A percentile compares a stretch with the other conserved stretches of the same genome.
Evolutionary conservation across 202 grass and related monocot species (phyloP).

Genomic region (Brachypodium distachyon): DNA sequence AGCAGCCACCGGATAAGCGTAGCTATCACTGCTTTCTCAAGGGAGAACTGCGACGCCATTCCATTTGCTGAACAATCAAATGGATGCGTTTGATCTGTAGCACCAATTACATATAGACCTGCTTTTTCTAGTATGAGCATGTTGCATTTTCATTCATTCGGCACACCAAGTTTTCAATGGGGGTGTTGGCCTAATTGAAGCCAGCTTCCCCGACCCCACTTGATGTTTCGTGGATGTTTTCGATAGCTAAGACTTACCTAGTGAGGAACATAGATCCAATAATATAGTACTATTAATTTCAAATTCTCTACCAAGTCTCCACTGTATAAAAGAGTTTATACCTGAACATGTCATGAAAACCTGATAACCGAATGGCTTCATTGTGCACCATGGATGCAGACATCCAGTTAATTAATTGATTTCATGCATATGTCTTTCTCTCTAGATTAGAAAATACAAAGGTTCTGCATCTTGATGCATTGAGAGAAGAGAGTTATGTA

Average conservation of each 20-base stretch:
- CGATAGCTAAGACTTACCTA: background rate
- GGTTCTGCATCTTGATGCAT: too few relatives aligned
- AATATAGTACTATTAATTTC: background rate
- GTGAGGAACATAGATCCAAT: background rate
- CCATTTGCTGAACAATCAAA: background rate
- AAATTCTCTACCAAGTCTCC: background rate
- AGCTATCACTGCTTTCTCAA: constrained; percentile 15
- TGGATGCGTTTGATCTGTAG: background rate
- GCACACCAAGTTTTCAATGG: background rate
- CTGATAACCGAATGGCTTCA: background rate
- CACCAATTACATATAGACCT: background rate
- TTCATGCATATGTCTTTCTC: background rate
- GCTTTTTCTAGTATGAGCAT: background rate
- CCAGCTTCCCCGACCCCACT: background rate
- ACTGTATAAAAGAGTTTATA: background rate
- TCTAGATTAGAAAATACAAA: too few relatives aligned
- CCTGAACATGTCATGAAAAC: background rate
- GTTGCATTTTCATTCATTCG: background rate
- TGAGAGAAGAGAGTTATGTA: too few relatives aligned
- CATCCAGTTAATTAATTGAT: too few relatives aligned
- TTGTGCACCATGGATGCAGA: background rate
- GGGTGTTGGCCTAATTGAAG: constrained; percentile 7
- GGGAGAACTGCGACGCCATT: background rate
- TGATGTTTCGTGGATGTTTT: background rate
- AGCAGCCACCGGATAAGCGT: constrained; percentile 20